A percentile compares a stretch with the other conserved stretches of the same genome.
Evolutionary conservation across 106 monocot species (phyloP).

Genomic region (Xerophyta viscosa): DNA sequence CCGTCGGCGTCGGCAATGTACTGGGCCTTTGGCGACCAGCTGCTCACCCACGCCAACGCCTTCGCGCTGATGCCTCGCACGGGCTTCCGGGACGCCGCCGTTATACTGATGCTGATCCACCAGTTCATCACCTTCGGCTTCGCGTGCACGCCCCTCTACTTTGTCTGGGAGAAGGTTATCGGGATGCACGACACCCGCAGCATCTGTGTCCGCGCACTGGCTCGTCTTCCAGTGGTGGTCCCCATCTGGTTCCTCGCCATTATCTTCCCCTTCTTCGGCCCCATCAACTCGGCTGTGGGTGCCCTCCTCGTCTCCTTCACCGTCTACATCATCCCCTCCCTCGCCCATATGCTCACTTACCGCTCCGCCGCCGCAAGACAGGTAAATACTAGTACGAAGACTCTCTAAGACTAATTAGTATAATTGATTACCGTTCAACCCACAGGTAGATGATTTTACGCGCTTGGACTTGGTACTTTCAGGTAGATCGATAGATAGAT

Average conservation of each 20-base stretch:
- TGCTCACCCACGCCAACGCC: conserved; percentile 61
- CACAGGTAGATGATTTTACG: too few relatives aligned
- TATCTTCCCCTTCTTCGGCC: conserved; percentile 80
- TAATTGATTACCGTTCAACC: too few relatives aligned
- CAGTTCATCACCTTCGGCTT: conserved; percentile 84
- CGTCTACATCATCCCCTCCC: conserved; percentile 63
- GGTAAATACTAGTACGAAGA: conserved; percentile 9
- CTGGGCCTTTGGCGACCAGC: conserved; percentile 65
- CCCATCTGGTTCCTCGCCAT: conserved; percentile 76
- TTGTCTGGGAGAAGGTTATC: conserved; percentile 80
- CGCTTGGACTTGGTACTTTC: too few relatives aligned
- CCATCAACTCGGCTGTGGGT: conserved; percentile 72
- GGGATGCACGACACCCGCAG: conserved; percentile 60
- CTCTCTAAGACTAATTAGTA: too few relatives aligned
- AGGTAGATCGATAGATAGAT: too few relatives aligned
- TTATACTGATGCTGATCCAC: conserved; percentile 50
- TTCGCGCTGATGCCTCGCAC: conserved; percentile 32
- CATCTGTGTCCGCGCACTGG: conserved; percentile 48
- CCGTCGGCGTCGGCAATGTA: conserved; percentile 64
- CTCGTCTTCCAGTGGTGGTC: conserved; percentile 52
- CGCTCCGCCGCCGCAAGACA: conserved; percentile 33
- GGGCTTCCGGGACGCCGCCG: conserved; percentile 29
- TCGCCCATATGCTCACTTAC: conserved; percentile 68
- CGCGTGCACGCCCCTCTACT: conserved; percentile 74
- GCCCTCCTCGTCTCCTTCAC: conserved; percentile 72